These are phyloP conservation scores for Alternaria arbusti DNA, from an alignment of 2,329 filamentous ascomycete genomes.

Conservation along the genomic window DNA sequence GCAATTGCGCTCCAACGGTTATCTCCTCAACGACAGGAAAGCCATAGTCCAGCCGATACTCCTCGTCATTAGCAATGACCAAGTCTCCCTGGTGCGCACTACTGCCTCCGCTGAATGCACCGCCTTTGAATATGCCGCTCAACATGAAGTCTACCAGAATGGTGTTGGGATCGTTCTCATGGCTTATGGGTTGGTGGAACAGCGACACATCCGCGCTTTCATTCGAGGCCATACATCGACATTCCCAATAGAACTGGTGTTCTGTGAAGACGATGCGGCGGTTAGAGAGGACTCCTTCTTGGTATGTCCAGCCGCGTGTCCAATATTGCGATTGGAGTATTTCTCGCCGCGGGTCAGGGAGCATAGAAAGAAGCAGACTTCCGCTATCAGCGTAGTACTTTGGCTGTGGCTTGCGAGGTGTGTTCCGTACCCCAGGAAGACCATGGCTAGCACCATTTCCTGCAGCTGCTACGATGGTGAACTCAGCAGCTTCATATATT, in stretches of 20 bases:
- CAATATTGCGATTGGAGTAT: conserved; percentile 4
- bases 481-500: conserved; percentile 14
- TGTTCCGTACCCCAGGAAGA: conserved; percentile 7
- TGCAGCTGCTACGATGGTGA: conserved; percentile 18
- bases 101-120: conserved; percentile 9
- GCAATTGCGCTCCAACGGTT: conserved; percentile 5
- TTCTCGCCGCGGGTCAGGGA: conserved; percentile 8
- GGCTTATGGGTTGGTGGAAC: not conserved
- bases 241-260: conserved; percentile 16
- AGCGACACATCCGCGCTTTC: conserved; percentile 8
- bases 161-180: not conserved
- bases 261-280: conserved; percentile 18
- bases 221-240: conserved; percentile 7
- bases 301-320: conserved; percentile 18
- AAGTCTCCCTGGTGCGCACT: conserved; percentile 1
- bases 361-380: conserved; percentile 12
- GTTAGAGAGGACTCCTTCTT: conserved; percentile 17
- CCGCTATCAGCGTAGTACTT: conserved; percentile 9
- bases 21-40: conserved; percentile 4
- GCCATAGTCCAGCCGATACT: conserved; percentile 14
- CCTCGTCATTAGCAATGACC: conserved; percentile 9
- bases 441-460: conserved; percentile 9
- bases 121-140: conserved; percentile 17
- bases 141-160: conserved; percentile 15
- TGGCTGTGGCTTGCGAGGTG: conserved; percentile 11